Base-by-base conservation (phyloP, 306 rosid genomes). In the Senna tora region DNA sequence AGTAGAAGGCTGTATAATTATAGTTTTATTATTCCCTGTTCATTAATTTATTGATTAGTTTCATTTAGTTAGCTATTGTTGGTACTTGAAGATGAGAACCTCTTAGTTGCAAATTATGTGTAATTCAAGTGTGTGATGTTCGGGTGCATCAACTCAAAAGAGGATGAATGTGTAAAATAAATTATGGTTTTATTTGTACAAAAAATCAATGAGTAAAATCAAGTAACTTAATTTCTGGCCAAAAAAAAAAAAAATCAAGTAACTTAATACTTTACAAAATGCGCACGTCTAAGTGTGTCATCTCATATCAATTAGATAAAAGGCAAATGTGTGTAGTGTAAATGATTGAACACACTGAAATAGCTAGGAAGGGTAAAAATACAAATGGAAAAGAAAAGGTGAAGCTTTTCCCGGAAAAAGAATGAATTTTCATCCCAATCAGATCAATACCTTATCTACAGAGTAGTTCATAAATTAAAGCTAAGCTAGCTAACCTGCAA, bases 401-500 rank as follows among this genome's bases (percentile, higher is more conserved):
- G 2, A 58, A 32, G 30, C 69, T 63, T 66, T 60, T 72, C 10
- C 9, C 1, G 11, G 47, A 32, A 75, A 66, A 60, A 71, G 74
- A 75, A 83, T 66, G 67, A 73, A 64, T 36, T 4, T 36, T 36
- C 62, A 83, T 76, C 36, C 43, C 47, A 78, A 74, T 47, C 70
- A 50, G 15, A 72, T 69, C 81, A 83, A 75, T 32, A 76, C 84
- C 76, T 61, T 76, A 83, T 83, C 81, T 75, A 76, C 84, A 72
- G 20, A 79, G 64, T 62, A 49, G 61, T 70, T 56, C 8, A 42
- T 61, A 68, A 79, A 79, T 75, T 71, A 32, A n/a, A n/a, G n/a
- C n/a, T n/a, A n/a, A 79, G 78, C 74, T 59, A 61, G 21, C 67
- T 69, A 73, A 58, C 59, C 77, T 76, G 47, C 75, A 81, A 79